Base-by-base conservation (phyloP, 805 yeast species). In the Ogataea ganodermae region DNA sequence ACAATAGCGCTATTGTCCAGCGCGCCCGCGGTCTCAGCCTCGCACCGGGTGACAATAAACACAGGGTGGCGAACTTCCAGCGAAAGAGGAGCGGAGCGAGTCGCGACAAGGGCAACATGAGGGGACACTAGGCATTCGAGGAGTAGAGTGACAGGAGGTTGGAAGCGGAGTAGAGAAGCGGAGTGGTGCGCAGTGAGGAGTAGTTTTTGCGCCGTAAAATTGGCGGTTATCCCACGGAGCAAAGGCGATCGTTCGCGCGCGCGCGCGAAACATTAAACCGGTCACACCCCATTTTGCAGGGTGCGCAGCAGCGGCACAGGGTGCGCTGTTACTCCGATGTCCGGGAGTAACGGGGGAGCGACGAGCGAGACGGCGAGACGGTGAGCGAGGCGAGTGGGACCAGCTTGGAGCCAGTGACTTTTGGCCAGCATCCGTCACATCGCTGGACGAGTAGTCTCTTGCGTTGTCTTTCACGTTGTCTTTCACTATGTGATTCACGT, bases 321-420 rank as follows among this genome's bases (percentile, higher is more conserved):
- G 35, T 37, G 41, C 22, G 32, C 23, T 13, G 32, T 23, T 38
- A 38, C 42, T 38, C 42, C 42, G 42, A 38, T 17, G 24, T 35
- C 42, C 42, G 42, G 40, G 21, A 16, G 8, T 14, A 8, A 24
- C 30, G 40, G 32, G 17, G 31, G 24, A 36, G 36, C 14, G n/a
- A 33, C 27, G 27, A 24, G 27, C 27, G 10, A 24, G 10, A 10
- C 27, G 27, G 10, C 9, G 6, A n/a, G n/a, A n/a, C n/a, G n/a
- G n/a, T n/a, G n/a, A n/a, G n/a, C n/a, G n/a, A n/a, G n/a, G n/a
- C n/a, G n/a, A n/a, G n/a, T n/a, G n/a, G n/a, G n/a, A n/a, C n/a
- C n/a, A n/a, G n/a, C n/a, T n/a, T n/a, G n/a, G n/a, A n/a, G n/a
- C n/a, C n/a, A n/a, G n/a, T n/a, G n/a, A n/a, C n/a, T n/a, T n/a